Conservation (phyloP, 164 flowering plant species). For the Cinnamomum chago region DNA sequence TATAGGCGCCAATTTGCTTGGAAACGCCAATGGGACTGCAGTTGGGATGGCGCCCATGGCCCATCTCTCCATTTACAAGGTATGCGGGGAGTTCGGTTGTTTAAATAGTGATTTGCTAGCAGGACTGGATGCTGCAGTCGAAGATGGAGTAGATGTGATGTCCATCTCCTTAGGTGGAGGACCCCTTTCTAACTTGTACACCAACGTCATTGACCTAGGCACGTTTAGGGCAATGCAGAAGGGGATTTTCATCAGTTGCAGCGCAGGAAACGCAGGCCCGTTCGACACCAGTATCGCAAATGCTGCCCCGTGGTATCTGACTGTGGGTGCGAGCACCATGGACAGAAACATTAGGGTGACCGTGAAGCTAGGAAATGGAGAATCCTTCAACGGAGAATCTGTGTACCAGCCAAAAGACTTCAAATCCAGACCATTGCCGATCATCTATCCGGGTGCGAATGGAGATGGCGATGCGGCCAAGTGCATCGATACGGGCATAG, state of each 20-base stretch:
- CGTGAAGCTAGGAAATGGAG: slow-evolving; percentile 4
- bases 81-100: slow-evolving; percentile 10
- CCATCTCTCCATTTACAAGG: slow-evolving; percentile 21
- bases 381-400: slow-evolving; percentile 29
- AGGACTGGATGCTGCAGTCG: slow-evolving; percentile 29
- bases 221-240: slow-evolving; percentile 25
- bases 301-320: slow-evolving; percentile 48
- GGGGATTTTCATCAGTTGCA: background rate
- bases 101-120: slow-evolving; percentile 24
- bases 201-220: slow-evolving; percentile 21
- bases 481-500: background rate
- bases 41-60: slow-evolving; percentile 36
- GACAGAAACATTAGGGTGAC: slow-evolving; percentile 29
- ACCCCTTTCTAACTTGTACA: slow-evolving; percentile 2
- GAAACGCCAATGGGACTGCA: slow-evolving; percentile 31
- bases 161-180: slow-evolving; percentile 28
- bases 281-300: slow-evolving; percentile 11
- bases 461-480: background rate
- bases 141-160: slow-evolving; percentile 36
- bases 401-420: slow-evolving; percentile 21
- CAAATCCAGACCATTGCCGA: background rate
- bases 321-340: slow-evolving; percentile 49
- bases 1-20: slow-evolving; percentile 14
- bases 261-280: slow-evolving; percentile 31
- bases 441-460: background rate